Evolutionary conservation across 139 green algal genomes (phyloP).

Genomic region (Spirogloea muscicola): DNA sequence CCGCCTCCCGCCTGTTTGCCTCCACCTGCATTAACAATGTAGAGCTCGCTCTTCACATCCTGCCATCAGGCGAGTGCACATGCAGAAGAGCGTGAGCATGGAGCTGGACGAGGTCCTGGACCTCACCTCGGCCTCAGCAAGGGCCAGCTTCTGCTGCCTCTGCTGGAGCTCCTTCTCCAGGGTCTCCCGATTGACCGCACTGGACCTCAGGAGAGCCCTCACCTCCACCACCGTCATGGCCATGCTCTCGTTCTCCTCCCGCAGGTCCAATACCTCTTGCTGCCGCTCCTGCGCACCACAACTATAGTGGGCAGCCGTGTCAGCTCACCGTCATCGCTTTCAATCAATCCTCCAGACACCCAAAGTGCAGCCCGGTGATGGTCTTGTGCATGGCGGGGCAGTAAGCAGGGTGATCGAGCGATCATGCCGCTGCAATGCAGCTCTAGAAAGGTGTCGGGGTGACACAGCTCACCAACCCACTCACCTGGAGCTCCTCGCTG

Average conservation of each 20-base stretch:
- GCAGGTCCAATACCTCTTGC: not conserved
- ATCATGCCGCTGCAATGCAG: no score
- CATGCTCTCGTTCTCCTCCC: not conserved
- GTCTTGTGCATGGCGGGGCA: no score
- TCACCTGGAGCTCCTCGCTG: not conserved
- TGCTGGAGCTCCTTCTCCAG: not conserved
- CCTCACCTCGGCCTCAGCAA: not conserved
- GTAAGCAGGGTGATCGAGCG: no score
- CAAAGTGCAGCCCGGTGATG: no score
- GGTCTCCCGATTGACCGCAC: not conserved
- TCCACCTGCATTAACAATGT: conserved; percentile 11
- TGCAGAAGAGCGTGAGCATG: not conserved
- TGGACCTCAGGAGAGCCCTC: not conserved
- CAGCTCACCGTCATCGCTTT: no score
- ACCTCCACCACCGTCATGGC: not conserved
- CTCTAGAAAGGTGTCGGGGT: no score
- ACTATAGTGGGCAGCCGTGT: no score
- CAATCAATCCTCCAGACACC: no score
- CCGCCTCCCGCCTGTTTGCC: conserved; percentile 17
- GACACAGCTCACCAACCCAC: no score
- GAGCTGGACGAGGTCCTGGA: not conserved
- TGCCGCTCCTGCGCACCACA: no score
- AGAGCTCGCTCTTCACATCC: not conserved
- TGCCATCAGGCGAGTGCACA: not conserved
- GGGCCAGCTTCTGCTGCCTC: not conserved